Conservation (phyloP, 2,329 filamentous ascomycete genomes). For the Boeremia exigua region DNA sequence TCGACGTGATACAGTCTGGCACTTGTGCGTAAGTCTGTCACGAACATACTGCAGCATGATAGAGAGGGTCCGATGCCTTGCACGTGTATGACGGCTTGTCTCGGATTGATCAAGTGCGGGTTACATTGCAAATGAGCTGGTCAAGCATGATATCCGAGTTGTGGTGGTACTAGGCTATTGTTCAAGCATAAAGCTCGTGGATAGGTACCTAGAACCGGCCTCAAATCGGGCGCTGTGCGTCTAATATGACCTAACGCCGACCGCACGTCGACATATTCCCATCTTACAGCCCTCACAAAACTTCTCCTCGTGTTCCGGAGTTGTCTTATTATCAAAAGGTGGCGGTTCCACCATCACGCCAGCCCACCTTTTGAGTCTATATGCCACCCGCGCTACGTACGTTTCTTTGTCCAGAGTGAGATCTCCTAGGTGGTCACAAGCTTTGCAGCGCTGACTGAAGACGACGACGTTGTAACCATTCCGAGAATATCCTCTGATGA, state of each 20-base stretch:
- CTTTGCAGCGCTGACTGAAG: constrained; percentile 15
- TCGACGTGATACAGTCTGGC: too few species aligned
- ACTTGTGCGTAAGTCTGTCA: too few species aligned
- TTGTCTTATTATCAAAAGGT: background rate
- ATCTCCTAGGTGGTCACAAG: constrained; percentile 22
- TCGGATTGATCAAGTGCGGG: too few species aligned
- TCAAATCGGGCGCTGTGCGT: background rate
- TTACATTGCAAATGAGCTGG: too few species aligned
- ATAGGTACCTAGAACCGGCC: too few species aligned
- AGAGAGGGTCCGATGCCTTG: too few species aligned
- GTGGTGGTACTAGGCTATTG: too few species aligned
- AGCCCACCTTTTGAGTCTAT: constrained; percentile 32
- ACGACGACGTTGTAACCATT: background rate
- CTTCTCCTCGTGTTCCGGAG: background rate
- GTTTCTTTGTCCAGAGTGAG: constrained; percentile 21
- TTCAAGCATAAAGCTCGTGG: too few species aligned
- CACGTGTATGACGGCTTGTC: too few species aligned
- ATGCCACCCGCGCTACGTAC: constrained; percentile 30
- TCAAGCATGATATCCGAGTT: too few species aligned
- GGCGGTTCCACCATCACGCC: constrained; percentile 15
- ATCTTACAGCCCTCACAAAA: constrained; percentile 1
- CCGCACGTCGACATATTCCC: background rate
- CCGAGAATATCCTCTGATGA: background rate
- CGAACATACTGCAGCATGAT: too few species aligned
- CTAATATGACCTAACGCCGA: background rate